Evolutionary conservation across 1,284 basidiomycete genomes (phyloP).

Genomic region (Acaromyces ingoldii): DNA sequence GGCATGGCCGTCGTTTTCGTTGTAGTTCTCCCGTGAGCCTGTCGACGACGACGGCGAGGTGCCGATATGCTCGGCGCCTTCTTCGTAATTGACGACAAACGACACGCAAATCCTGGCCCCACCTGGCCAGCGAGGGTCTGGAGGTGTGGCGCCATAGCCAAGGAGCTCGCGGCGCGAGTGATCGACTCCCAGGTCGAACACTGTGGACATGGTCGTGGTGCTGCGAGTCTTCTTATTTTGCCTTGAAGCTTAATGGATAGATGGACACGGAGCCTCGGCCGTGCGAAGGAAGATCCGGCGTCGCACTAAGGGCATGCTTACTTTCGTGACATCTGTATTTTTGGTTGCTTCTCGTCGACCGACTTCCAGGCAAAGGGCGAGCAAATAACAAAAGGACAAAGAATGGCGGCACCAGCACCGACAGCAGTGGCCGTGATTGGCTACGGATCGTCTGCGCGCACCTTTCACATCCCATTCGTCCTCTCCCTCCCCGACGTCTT

Average conservation of each 20-base stretch:
- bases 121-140: conserved; percentile 52
- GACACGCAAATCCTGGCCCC: conserved; percentile 51
- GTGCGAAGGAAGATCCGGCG: too few relatives aligned
- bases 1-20: conserved; percentile 8
- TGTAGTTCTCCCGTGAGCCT: too few relatives aligned
- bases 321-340: too few relatives aligned
- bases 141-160: conserved; percentile 51
- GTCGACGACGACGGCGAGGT: background rate
- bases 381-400: too few relatives aligned
- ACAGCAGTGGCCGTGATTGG: conserved; percentile 44
- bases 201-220: background rate
- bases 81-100: conserved; percentile 54
- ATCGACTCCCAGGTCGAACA: conserved; percentile 13
- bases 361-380: too few relatives aligned
- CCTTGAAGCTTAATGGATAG: too few relatives aligned
- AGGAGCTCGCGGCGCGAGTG: conserved; percentile 37
- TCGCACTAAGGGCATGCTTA: too few relatives aligned
- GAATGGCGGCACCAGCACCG: conserved; percentile 13
- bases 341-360: too few relatives aligned
- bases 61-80: conserved; percentile 50
- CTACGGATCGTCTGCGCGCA: conserved; percentile 39
- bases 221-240: too few relatives aligned
- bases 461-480: conserved; percentile 46
- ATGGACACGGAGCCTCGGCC: too few relatives aligned
- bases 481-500: conserved; percentile 34